phyloP scores from a whole-genome alignment of 164 flowering plant species.

The Stephania japonica region DNA sequence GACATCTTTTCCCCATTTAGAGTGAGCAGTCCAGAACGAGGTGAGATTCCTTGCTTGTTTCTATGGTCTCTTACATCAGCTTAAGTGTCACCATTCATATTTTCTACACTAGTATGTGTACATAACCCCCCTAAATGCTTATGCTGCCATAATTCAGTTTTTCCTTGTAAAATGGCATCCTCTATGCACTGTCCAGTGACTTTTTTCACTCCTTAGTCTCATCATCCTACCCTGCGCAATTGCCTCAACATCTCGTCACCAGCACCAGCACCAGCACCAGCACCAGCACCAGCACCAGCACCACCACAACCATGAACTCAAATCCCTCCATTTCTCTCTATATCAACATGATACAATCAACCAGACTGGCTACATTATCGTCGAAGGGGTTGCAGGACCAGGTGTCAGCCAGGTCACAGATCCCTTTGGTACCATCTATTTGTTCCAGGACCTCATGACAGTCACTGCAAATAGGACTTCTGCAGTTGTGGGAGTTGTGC shows the following conservation, averaged over 20 bases:
- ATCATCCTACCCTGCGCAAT: not conserved
- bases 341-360: conserved; percentile 41
- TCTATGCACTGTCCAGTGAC: not conserved
- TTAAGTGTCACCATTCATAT: too few relatives aligned
- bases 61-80: too few relatives aligned
- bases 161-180: not conserved
- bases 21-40: too few relatives aligned
- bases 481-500: conserved; percentile 20
- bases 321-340: conserved; percentile 36
- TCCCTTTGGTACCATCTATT: conserved; percentile 39
- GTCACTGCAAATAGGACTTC: conserved; percentile 22
- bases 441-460: conserved; percentile 32
- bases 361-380: conserved; percentile 31
- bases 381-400: conserved; percentile 31
- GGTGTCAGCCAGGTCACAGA: conserved; percentile 26
- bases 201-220: not conserved
- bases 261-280: too few relatives aligned
- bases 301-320: conserved; percentile 26
- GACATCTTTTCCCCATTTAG: too few relatives aligned
- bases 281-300: conserved; percentile 16
- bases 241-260: not conserved
- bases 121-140: too few relatives aligned
- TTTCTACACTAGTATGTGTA: not conserved
- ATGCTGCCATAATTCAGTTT: not conserved
- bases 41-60: too few relatives aligned